phyloP scores from a whole-genome alignment of 2,329 filamentous ascomycete genomes.

The Acrodontium crateriforme region DNA sequence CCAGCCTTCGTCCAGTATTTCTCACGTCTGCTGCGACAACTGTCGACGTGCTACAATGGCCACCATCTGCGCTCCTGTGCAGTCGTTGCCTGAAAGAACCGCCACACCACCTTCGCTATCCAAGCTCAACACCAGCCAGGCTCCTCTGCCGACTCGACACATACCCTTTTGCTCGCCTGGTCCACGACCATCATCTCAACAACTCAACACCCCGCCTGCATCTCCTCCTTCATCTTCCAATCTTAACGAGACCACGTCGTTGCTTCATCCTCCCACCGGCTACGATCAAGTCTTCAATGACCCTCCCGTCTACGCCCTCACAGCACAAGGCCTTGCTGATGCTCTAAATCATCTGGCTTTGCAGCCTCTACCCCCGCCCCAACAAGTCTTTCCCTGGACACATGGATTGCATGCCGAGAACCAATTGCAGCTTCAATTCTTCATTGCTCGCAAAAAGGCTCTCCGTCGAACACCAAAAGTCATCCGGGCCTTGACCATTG shows the following conservation, averaged over 20 bases:
- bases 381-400: constrained; percentile 89
- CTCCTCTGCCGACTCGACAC: constrained; percentile 77
- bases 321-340: constrained; percentile 51
- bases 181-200: constrained; percentile 39
- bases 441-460: constrained; percentile 61
- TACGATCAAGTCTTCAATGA: constrained; percentile 43
- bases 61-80: constrained; percentile 28
- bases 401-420: constrained; percentile 87
- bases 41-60: constrained; percentile 23
- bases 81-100: constrained; percentile 17
- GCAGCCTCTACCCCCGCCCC: constrained; percentile 70
- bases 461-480: constrained; percentile 59
- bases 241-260: constrained; percentile 46
- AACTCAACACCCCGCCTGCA: constrained; percentile 34
- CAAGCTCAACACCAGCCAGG: constrained; percentile 40
- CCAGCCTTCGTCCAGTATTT: no score
- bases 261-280: constrained; percentile 59
- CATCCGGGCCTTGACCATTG: constrained; percentile 66
- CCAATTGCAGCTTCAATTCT: constrained; percentile 78
- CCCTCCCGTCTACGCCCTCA: constrained; percentile 58
- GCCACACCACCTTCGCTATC: constrained; percentile 36
- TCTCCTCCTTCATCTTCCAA: constrained; percentile 49
- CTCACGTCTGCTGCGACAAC: no score
- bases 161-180: constrained; percentile 80
- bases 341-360: constrained; percentile 64